Percentiles rank a stretch among this genome's conserved stretches.
Evolutionary conservation across 2,329 filamentous ascomycete species (phyloP).

Genomic region (Fusarium secorum): DNA sequence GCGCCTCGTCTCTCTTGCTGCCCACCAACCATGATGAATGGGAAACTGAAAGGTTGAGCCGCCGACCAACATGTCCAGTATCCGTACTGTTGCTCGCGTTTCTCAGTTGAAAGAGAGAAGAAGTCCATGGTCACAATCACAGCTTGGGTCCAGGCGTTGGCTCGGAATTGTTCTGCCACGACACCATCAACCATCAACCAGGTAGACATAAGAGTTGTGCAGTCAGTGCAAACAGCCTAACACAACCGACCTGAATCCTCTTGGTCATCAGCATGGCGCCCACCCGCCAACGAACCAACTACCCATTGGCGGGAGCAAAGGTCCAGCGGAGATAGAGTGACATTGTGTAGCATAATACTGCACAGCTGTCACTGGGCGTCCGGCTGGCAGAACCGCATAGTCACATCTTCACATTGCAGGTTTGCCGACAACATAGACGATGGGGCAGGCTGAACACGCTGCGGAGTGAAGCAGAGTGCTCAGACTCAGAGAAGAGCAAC

Average conservation of each 20-base stretch:
- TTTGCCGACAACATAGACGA: constrained; percentile 18
- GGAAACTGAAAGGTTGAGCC: constrained; percentile 22
- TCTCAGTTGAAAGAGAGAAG: constrained; percentile 3
- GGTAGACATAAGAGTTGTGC: neutral
- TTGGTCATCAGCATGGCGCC: constrained; percentile 20
- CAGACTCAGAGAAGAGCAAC: neutral
- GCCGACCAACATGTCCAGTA: constrained; percentile 26
- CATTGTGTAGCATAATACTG: constrained; percentile 35
- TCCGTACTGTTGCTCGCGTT: constrained; percentile 1
- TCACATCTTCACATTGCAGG: constrained; percentile 34
- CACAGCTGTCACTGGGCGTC: constrained; percentile 23
- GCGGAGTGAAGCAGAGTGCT: neutral
- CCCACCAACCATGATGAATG: constrained; percentile 22
- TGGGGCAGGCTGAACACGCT: constrained; percentile 7
- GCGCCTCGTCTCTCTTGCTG: constrained; percentile 18
- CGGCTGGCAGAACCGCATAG: constrained; percentile 22
- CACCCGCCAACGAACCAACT: constrained; percentile 14
- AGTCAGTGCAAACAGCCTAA: constrained; percentile 10
- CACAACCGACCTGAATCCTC: constrained; percentile 2
- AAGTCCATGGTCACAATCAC: constrained; percentile 22
- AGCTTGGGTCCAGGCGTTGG: constrained; percentile 23
- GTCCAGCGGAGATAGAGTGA: constrained; percentile 30
- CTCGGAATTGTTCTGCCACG: constrained; percentile 16
- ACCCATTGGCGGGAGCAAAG: constrained; percentile 10
- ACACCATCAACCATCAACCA: constrained; percentile 11